A percentile compares a stretch with the other conserved stretches of the same genome.
Conservation (phyloP, 164 flowering plant species). For the Cinnamomum chago region DNA sequence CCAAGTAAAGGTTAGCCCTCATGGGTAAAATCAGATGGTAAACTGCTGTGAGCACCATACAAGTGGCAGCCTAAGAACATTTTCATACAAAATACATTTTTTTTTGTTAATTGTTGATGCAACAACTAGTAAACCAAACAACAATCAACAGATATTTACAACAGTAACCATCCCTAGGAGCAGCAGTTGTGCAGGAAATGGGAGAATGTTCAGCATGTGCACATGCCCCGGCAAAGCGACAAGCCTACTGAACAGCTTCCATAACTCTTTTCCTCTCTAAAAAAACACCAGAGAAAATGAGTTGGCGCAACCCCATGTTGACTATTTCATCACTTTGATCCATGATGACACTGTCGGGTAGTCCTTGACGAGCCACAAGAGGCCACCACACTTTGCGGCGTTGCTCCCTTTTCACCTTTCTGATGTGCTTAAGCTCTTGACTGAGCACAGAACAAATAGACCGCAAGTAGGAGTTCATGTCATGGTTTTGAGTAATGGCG, state of each 20-base stretch:
- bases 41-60: no score
- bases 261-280: slow-evolving; percentile 45
- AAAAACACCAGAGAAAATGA: slow-evolving; percentile 44
- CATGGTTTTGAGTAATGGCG: slow-evolving; percentile 72
- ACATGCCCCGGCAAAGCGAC: slow-evolving; percentile 56
- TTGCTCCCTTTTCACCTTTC: slow-evolving; percentile 55
- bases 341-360: slow-evolving; percentile 19
- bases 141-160: slow-evolving; percentile 11
- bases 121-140: not conserved
- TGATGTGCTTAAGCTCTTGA: slow-evolving; percentile 52
- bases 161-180: slow-evolving; percentile 35
- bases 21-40: no score
- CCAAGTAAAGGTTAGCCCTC: no score
- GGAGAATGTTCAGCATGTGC: slow-evolving; percentile 57
- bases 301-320: slow-evolving; percentile 20
- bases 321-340: slow-evolving; percentile 18
- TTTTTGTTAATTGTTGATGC: no score
- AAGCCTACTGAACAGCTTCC: slow-evolving; percentile 55
- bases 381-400: slow-evolving; percentile 71
- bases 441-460: slow-evolving; percentile 57
- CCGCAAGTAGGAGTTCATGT: slow-evolving; percentile 71
- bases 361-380: slow-evolving; percentile 32
- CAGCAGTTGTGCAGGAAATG: slow-evolving; percentile 52
- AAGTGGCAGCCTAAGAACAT: no score
- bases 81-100: no score